Conservation (phyloP, 2,329 filamentous ascomycete species). For the Talaromyces sp. region DNA sequence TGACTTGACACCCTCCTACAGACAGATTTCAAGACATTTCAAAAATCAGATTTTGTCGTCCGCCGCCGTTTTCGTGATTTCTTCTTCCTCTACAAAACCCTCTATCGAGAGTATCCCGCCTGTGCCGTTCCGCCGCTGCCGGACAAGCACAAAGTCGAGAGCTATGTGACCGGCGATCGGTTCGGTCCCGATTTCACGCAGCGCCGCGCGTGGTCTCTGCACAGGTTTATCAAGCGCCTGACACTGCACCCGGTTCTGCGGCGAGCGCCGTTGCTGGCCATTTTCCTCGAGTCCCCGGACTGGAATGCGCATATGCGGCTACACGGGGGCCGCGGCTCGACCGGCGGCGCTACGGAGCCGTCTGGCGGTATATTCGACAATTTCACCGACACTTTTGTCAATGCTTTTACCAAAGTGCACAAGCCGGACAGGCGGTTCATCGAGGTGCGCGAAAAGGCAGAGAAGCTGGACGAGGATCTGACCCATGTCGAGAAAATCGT, state of each 20-base stretch:
- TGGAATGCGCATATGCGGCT: conserved; percentile 96
- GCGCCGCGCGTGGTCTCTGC: conserved; percentile 80
- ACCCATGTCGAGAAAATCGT: conserved; percentile 94
- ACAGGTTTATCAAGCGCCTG: conserved; percentile 82
- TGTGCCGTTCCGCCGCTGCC: conserved; percentile 90
- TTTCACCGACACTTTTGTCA: conserved; percentile 93
- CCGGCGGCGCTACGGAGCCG: conserved; percentile 28
- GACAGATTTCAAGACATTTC: conserved; percentile 93
- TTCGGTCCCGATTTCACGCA: conserved; percentile 90
- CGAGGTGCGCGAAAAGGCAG: conserved; percentile 84
- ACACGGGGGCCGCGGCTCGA: conserved; percentile 61
- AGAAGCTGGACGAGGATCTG: conserved; percentile 92
- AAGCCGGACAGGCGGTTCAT: conserved; percentile 92
- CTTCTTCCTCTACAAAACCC: conserved; percentile 87
- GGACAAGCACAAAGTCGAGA: conserved; percentile 97
- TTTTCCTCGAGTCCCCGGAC: conserved; percentile 86
- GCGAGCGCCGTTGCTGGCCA: conserved; percentile 72
- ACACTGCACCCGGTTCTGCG: conserved; percentile 85
- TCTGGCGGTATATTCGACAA: conserved; percentile 75
- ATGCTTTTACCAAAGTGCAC: conserved; percentile 93
- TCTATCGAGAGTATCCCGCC: conserved; percentile 81
- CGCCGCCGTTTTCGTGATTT: conserved; percentile 97
- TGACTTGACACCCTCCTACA: conserved; percentile 29
- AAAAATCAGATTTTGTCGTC: conserved; percentile 70
- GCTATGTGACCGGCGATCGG: conserved; percentile 87